Evolutionary conservation across 305 asterid genomes (phyloP).

Genomic region (Solanum hybrid): DNA sequence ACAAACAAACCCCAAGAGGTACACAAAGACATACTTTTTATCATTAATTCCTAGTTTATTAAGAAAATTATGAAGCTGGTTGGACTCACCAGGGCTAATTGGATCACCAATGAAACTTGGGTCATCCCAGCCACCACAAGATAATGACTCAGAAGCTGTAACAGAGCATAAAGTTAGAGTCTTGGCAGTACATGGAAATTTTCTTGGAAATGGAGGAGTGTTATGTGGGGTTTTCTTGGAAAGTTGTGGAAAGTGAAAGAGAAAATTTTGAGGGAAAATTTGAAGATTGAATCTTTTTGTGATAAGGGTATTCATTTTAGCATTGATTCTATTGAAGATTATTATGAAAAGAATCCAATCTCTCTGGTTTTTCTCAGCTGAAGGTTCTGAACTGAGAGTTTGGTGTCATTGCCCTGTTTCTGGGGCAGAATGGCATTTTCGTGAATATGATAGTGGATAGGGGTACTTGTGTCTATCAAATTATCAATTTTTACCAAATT

Average conservation of each 20-base stretch:
- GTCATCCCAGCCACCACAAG: constrained; percentile 74
- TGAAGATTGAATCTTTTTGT: constrained; percentile 26
- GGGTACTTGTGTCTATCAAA: neutral
- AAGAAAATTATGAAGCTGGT: constrained; percentile 36
- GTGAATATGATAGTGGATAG: neutral
- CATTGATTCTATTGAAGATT: constrained; percentile 5
- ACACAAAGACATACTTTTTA: constrained; percentile 60
- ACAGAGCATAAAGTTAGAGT: constrained; percentile 23
- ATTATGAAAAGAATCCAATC: neutral
- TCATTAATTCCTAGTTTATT: constrained; percentile 55
- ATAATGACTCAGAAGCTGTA: constrained; percentile 36
- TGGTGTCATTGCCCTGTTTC: neutral
- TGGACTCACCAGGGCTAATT: constrained; percentile 44
- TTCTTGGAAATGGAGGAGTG: constrained; percentile 22
- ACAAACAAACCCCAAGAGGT: constrained; percentile 71
- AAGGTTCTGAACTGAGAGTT: neutral
- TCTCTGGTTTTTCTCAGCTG: neutral
- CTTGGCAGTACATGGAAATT: constrained; percentile 12
- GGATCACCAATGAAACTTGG: constrained; percentile 30
- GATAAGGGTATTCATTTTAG: constrained; percentile 38
- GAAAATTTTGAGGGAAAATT: constrained; percentile 15
- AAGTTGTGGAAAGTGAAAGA: constrained; percentile 15
- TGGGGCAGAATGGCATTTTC: neutral
- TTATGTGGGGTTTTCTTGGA: constrained; percentile 17
- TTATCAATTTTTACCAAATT: neutral